These are phyloP conservation scores for Xylaria sp. DNA, from an alignment of 2,329 filamentous ascomycete species.

Conservation along the genomic window DNA sequence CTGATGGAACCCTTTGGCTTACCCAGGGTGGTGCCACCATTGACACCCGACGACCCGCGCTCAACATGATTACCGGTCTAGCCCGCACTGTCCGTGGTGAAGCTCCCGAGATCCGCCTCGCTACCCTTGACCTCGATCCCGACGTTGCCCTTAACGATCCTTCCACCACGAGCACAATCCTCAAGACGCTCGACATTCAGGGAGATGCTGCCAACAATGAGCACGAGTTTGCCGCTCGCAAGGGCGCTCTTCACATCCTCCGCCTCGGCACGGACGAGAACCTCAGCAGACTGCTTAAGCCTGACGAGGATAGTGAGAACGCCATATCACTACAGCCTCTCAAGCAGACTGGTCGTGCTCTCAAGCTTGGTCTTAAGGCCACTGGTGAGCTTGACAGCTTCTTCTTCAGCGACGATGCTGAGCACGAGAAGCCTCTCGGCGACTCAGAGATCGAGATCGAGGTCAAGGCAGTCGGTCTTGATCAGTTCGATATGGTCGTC, in stretches of 20 bases:
- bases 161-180: conserved; percentile 49
- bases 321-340: conserved; percentile 42
- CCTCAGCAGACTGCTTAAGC: conserved; percentile 42
- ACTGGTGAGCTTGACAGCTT: conserved; percentile 47
- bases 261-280: conserved; percentile 43
- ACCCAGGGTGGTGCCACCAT: conserved; percentile 43
- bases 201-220: conserved; percentile 43
- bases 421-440: conserved; percentile 40
- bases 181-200: conserved; percentile 44
- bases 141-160: conserved; percentile 46
- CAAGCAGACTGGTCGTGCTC: conserved; percentile 42
- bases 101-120: conserved; percentile 54
- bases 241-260: conserved; percentile 43
- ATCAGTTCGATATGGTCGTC: conserved; percentile 46
- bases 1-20: conserved; percentile 45
- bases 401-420: conserved; percentile 44
- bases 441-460: conserved; percentile 45
- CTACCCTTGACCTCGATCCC: conserved; percentile 58
- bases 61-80: conserved; percentile 59
- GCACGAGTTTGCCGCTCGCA: conserved; percentile 44
- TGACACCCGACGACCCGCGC: conserved; percentile 43
- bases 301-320: conserved; percentile 40
- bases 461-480: conserved; percentile 45
- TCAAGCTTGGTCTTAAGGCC: conserved; percentile 44
- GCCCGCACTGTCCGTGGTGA: conserved; percentile 60